Base-by-base conservation (phyloP, 768 basidiomycete species). In the Boletus rubropictus region DNA sequence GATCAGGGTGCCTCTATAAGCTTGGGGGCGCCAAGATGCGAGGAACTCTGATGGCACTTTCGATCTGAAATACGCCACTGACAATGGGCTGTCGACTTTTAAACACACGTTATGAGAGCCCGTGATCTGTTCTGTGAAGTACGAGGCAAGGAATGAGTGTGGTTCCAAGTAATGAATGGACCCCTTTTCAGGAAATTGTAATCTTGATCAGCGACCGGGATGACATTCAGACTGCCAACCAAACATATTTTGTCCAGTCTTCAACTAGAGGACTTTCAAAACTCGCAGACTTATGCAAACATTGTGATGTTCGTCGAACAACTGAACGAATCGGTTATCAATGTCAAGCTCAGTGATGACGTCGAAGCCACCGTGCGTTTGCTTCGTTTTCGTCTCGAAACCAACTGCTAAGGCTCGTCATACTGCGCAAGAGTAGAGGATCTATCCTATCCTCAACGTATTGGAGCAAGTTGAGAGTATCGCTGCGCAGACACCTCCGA, bases 221-320 rank as follows among this genome's bases (percentile, higher is more conserved):
- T 64, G 62, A 44, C 67, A 4, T 86, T 74, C 64, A 62, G 72
- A 54, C 49, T 65, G 29, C 89, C 86, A 1, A 69, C 68, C 34
- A 95, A 94, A 70, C 72, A 69, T 21, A 89, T 99, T 52, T 69
- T 98, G 24, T 78, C 83, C 1, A 79, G 75, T 25, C 78, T 75
- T 5, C 93, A 97, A 55, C 78, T 98, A 0, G 75, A 77, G 18
- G 81, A 79, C n/a, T 99, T 96, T 61, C 83, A 91, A 58, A 57
- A 70, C 7, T 93, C 89, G 0, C 62, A 74, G 39, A 85, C 92
- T 0, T 81, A 92, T 59, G 62, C 72, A 20, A 72, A 79, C 8
- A 72, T 98, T 47, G 63, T 90, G 6, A 61, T 70, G 0, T 92
- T 89, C 57, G 77, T 97, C 44, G 77, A 84, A 45, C 69, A 72